These are phyloP conservation scores for button mushroom (Agaricus bisporus) DNA, from an alignment of 768 basidiomycete species.

Conservation along the genomic window DNA sequence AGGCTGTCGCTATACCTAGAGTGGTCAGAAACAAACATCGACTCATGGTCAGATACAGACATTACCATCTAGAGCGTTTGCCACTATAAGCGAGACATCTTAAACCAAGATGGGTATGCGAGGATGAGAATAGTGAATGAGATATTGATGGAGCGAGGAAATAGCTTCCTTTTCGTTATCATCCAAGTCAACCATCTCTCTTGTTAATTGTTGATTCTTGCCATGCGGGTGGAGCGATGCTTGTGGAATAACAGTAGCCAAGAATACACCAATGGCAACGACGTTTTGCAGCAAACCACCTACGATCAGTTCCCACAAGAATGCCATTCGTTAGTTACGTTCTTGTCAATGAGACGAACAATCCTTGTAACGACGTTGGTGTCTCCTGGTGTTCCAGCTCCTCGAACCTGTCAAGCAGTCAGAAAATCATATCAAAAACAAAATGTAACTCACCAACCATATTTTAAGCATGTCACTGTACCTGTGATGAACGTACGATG, in stretches of 20 bases:
- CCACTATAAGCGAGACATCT: neutral
- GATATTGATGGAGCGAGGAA: slow-evolving; percentile 3
- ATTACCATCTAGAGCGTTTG: neutral
- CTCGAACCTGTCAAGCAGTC: neutral
- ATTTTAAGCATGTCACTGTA: no score
- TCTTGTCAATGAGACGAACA: neutral
- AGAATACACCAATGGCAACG: neutral
- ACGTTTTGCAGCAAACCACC: neutral
- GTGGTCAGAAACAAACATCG: no score
- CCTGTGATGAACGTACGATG: no score
- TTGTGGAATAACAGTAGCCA: neutral
- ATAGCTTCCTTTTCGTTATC: neutral
- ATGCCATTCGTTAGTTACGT: neutral
- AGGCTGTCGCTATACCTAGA: no score
- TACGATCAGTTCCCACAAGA: neutral
- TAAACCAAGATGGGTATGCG: neutral
- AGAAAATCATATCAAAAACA: no score
- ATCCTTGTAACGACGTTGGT: neutral
- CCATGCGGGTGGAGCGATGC: neutral
- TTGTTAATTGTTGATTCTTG: neutral
- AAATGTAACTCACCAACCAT: no score
- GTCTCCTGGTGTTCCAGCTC: neutral
- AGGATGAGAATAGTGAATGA: no score
- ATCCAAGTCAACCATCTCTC: neutral
- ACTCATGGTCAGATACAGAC: neutral